Percentiles rank a stretch among this genome's conserved stretches.
Evolutionary conservation across 805 yeast species (phyloP).

Genomic region (Spathaspora girioi): DNA sequence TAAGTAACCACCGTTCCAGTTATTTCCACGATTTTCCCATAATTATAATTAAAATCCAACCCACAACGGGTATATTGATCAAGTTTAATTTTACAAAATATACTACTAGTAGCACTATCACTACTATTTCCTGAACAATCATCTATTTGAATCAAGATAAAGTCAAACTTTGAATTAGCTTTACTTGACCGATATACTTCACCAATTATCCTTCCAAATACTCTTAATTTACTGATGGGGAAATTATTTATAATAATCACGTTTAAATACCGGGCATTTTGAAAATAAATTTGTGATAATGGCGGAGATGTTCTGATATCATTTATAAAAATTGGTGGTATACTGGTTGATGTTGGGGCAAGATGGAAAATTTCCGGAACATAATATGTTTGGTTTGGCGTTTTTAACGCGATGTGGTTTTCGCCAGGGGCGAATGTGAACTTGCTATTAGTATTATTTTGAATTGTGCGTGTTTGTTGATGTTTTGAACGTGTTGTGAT

Average conservation of each 20-base stretch:
- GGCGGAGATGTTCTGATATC: constrained; percentile 21
- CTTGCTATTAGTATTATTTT: neutral
- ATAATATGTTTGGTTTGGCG: constrained; percentile 19
- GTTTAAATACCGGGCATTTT: constrained; percentile 10
- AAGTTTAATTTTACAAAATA: constrained; percentile 15
- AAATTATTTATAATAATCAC: constrained; percentile 26
- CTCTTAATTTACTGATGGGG: constrained; percentile 23
- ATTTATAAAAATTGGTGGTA: constrained; percentile 21
- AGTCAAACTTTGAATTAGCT: constrained; percentile 6
- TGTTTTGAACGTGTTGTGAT: neutral
- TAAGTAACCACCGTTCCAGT: constrained; percentile 11
- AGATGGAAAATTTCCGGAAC: constrained; percentile 32
- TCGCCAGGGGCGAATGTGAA: constrained; percentile 26
- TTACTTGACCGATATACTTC: constrained; percentile 13
- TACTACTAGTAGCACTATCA: neutral
- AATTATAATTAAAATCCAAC: constrained; percentile 11
- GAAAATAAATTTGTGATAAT: constrained; percentile 15
- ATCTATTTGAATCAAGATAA: constrained; percentile 23
- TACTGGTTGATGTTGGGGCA: constrained; percentile 20
- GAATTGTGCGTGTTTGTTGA: neutral
- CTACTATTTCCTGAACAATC: constrained; percentile 26
- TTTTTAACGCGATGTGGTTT: constrained; percentile 28
- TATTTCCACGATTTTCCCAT: constrained; percentile 24
- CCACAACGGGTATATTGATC: constrained; percentile 11
- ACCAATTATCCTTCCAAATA: constrained; percentile 28